A percentile compares a stretch with the other conserved stretches of the same genome.
phyloP scores from a whole-genome alignment of 805 yeast species.

The Ogataea corticis region DNA sequence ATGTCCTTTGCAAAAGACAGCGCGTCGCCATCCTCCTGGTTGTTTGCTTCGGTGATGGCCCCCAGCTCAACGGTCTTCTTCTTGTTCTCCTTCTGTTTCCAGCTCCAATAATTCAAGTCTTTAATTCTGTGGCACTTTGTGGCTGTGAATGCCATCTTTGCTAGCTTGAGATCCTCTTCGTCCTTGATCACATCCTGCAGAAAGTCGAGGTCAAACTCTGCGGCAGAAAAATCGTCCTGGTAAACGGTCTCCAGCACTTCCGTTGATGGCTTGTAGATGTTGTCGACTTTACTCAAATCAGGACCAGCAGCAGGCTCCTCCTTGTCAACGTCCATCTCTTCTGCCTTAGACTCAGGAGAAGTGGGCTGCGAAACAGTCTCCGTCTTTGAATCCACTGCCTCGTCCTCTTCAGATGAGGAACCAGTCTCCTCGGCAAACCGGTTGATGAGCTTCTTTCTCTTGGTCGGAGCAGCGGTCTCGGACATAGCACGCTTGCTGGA shows the following conservation, averaged over 20 bases:
- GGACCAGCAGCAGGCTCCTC: conserved; percentile 24
- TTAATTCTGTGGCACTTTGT: conserved; percentile 23
- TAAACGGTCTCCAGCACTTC: conserved; percentile 56
- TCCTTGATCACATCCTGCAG: conserved; percentile 63
- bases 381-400: conserved; percentile 10
- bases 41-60: conserved; percentile 24
- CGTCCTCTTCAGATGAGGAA: conserved; percentile 25
- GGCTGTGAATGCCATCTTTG: conserved; percentile 45
- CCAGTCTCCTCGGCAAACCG: conserved; percentile 13
- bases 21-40: conserved; percentile 29
- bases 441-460: conserved; percentile 12
- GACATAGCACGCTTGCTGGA: neutral
- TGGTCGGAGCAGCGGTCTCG: neutral
- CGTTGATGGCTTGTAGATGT: conserved; percentile 51
- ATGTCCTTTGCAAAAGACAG: conserved; percentile 32
- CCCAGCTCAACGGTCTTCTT: conserved; percentile 14
- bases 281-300: conserved; percentile 29
- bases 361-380: conserved; percentile 24
- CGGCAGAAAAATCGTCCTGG: conserved; percentile 42
- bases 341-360: conserved; percentile 23
- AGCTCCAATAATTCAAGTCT: conserved; percentile 62
- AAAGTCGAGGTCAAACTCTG: conserved; percentile 45
- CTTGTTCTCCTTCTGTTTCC: conserved; percentile 49
- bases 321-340: conserved; percentile 28
- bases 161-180: conserved; percentile 66